Evolutionary conservation across 768 basidiomycete species (phyloP).

Genomic region (Termitomyces sp.): DNA sequence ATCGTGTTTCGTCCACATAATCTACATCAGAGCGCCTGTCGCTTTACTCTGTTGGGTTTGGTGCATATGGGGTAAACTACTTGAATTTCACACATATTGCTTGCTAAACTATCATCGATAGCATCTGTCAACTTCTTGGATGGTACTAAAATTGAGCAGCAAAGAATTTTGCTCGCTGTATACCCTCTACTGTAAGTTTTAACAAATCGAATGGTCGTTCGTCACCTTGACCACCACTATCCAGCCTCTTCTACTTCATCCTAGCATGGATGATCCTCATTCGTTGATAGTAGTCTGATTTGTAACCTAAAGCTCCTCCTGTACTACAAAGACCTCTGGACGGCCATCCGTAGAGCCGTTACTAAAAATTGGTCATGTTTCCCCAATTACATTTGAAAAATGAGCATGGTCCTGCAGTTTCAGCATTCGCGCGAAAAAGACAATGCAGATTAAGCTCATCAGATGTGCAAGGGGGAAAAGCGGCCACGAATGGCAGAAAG

Average conservation of each 20-base stretch:
- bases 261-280: constrained; percentile 97
- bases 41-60: constrained; percentile 88
- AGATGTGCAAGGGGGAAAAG: not conserved
- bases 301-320: not conserved
- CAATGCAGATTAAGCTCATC: not conserved
- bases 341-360: not conserved
- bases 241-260: constrained; percentile 87
- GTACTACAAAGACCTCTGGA: not conserved
- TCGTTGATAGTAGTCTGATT: constrained; percentile 38
- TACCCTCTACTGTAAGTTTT: constrained; percentile 83
- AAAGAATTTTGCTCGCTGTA: constrained; percentile 86
- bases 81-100: not conserved
- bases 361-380: not conserved
- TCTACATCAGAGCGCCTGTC: constrained; percentile 85
- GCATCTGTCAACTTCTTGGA: constrained; percentile 95
- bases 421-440: not conserved
- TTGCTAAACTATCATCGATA: constrained; percentile 21
- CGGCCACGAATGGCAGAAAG: not conserved
- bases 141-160: constrained; percentile 89
- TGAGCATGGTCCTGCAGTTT: not conserved
- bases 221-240: not conserved
- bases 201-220: not conserved
- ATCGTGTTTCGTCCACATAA: constrained; percentile 75
- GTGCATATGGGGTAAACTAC: constrained; percentile 90
- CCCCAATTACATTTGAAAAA: not conserved